Percentiles rank a stretch among this genome's conserved stretches.
These are phyloP conservation scores for Lunularia cruciata DNA, from an alignment of 225 moss, liverwort and hornwort species.

Conservation along the genomic window DNA sequence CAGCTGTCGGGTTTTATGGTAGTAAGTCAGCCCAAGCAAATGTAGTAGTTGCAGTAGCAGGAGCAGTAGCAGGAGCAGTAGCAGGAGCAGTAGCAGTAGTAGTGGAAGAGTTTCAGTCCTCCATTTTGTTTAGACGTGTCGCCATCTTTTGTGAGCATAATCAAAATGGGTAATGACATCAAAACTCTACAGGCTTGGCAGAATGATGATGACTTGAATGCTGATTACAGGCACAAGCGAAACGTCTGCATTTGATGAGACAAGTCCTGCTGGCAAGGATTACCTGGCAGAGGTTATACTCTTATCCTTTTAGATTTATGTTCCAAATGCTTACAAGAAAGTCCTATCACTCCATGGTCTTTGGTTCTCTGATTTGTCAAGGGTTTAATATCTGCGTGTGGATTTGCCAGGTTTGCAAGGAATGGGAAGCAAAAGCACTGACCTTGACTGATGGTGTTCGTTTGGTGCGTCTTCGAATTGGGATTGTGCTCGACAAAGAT, in stretches of 20 bases:
- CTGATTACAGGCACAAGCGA: slow-evolving; percentile 76
- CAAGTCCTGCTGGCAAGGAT: slow-evolving; percentile 85
- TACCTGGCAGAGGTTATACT: slow-evolving; percentile 82
- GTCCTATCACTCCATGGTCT: too few relatives aligned
- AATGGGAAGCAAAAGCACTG: slow-evolving; percentile 84
- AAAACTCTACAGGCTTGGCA: background rate
- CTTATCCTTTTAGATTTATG: background rate
- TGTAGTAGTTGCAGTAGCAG: background rate
- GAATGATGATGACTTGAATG: background rate
- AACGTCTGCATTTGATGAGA: slow-evolving; percentile 89
- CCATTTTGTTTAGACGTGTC: too few relatives aligned
- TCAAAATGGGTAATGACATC: too few relatives aligned
- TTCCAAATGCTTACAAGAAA: too few relatives aligned
- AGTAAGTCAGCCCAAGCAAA: slow-evolving; percentile 32
- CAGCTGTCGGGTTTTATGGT: slow-evolving; percentile 91
- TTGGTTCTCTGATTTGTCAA: too few relatives aligned
- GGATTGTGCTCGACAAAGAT: slow-evolving; percentile 91
- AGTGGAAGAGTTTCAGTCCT: too few relatives aligned
- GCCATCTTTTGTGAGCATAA: too few relatives aligned
- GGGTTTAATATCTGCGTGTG: background rate
- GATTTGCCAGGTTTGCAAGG: slow-evolving; percentile 74
- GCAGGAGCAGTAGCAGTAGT: too few relatives aligned
- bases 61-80: too few relatives aligned
- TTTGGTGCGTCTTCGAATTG: slow-evolving; percentile 84
- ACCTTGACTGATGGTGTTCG: slow-evolving; percentile 70